Evolutionary conservation across 2,329 filamentous ascomycete species (phyloP).

Genomic region (Ascochyta lentis): DNA sequence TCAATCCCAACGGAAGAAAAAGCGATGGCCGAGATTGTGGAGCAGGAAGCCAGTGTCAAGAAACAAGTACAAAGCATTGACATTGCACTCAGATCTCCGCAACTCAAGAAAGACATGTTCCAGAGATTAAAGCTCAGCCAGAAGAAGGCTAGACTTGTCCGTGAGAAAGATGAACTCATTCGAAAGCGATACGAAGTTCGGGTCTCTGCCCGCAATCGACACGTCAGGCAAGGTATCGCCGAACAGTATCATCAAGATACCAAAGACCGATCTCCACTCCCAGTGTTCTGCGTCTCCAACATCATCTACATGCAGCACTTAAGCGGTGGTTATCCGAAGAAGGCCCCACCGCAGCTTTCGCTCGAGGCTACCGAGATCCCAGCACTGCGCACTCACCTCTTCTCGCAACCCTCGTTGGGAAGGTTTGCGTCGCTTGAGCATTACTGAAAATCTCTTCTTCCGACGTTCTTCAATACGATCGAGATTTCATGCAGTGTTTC

Average conservation of each 20-base stretch:
- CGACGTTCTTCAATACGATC: slow-evolving; percentile 21
- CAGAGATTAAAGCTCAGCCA: slow-evolving; percentile 5
- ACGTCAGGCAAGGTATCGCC: slow-evolving; percentile 9
- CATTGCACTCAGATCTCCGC: neutral
- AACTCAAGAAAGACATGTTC: neutral
- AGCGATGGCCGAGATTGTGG: slow-evolving; percentile 1
- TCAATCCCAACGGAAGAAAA: slow-evolving; percentile 4
- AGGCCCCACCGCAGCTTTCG: neutral
- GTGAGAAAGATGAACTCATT: slow-evolving; percentile 1
- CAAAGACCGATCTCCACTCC: slow-evolving; percentile 10
- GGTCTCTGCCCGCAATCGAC: slow-evolving; percentile 16
- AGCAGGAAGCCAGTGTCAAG: neutral
- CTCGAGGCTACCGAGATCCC: slow-evolving; percentile 27
- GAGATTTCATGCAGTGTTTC: slow-evolving; percentile 27
- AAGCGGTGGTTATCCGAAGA: slow-evolving; percentile 7
- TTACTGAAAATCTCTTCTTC: neutral
- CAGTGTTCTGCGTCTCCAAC: slow-evolving; percentile 31
- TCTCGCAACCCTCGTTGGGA: slow-evolving; percentile 20
- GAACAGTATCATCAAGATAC: slow-evolving; percentile 22
- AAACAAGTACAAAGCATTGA: neutral
- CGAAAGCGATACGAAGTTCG: neutral
- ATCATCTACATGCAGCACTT: slow-evolving; percentile 25
- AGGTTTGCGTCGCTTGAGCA: slow-evolving; percentile 14
- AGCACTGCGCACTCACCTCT: slow-evolving; percentile 17
- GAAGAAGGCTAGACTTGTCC: slow-evolving; percentile 1